A percentile compares a stretch with the other conserved stretches of the same genome.
phyloP scores from a whole-genome alignment of 352 stramenopile species.

The Phytophthora vignae region DNA sequence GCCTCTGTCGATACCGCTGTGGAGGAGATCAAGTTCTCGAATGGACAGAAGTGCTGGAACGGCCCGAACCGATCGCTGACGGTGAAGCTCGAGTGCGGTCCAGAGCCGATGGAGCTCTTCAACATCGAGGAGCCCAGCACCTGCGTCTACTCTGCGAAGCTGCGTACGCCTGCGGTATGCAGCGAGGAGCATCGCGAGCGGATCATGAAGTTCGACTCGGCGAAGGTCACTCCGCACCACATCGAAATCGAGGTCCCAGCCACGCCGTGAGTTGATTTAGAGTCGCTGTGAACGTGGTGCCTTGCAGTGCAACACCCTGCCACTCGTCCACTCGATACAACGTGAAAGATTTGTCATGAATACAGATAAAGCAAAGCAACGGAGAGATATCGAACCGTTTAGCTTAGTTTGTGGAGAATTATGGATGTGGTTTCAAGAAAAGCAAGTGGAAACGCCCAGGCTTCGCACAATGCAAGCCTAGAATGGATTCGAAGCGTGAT shows the following conservation, averaged over 20 bases:
- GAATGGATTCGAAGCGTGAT: slow-evolving; percentile 41
- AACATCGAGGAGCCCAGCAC: slow-evolving; percentile 85
- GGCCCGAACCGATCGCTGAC: slow-evolving; percentile 82
- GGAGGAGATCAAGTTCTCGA: slow-evolving; percentile 61
- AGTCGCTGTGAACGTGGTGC: slow-evolving; percentile 7
- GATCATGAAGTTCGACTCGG: slow-evolving; percentile 45
- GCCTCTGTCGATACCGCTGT: slow-evolving; percentile 16
- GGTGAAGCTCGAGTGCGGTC: slow-evolving; percentile 77
- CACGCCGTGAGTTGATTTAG: slow-evolving; percentile 41
- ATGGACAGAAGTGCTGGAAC: slow-evolving; percentile 90
- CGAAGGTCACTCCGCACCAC: slow-evolving; percentile 50
- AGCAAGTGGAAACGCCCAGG: slow-evolving; percentile 6
- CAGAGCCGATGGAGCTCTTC: slow-evolving; percentile 66
- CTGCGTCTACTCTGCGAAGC: slow-evolving; percentile 87
- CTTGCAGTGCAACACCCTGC: neutral
- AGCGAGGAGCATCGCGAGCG: slow-evolving; percentile 42
- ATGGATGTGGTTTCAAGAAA: slow-evolving; percentile 17
- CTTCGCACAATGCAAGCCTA: slow-evolving; percentile 5
- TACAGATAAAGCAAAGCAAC: slow-evolving; percentile 20
- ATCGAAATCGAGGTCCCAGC: slow-evolving; percentile 73
- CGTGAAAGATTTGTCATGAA: slow-evolving; percentile 7
- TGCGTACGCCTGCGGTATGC: slow-evolving; percentile 83
- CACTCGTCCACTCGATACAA: no score
- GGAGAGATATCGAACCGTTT: neutral
- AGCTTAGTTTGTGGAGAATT: slow-evolving; percentile 18